Evolutionary conservation across 75 land plant genomes (phyloP).

Genomic region (Cupressus sempervirens): DNA sequence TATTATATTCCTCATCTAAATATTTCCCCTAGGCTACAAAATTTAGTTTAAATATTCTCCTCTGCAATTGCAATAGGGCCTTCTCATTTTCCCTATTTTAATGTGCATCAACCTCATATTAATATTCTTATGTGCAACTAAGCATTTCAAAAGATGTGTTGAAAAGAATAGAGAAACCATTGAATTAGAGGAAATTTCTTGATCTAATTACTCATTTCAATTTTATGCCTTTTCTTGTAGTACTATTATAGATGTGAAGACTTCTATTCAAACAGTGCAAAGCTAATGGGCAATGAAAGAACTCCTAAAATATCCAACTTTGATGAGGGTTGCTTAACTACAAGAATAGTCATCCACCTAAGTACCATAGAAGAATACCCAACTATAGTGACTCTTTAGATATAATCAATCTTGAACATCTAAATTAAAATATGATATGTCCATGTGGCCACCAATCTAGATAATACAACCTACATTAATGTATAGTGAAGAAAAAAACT

Average conservation of each 20-base stretch:
- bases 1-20: no score
- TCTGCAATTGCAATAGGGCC: neutral
- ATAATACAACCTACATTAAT: slow-evolving; percentile 70
- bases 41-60: neutral
- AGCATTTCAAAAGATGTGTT: neutral
- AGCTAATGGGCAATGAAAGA: slow-evolving; percentile 91
- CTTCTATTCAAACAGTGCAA: slow-evolving; percentile 97
- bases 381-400: slow-evolving; percentile 85
- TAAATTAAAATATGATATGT: slow-evolving; percentile 77
- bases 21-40: neutral
- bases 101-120: neutral
- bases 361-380: slow-evolving; percentile 98
- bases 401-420: slow-evolving; percentile 80
- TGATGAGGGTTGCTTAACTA: slow-evolving; percentile 90
- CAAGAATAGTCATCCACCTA: slow-evolving; percentile 98
- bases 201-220: neutral
- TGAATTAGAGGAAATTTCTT: neutral
- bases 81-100: neutral
- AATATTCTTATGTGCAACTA: neutral
- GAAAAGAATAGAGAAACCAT: neutral
- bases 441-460: slow-evolving; percentile 72
- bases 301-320: slow-evolving; percentile 92
- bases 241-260: slow-evolving; percentile 95
- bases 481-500: slow-evolving; percentile 90
- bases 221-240: slow-evolving; percentile 62